Evolutionary conservation across 2,329 filamentous ascomycete species (phyloP), one percentile per base, ranked within the genome.

Genomic region (Escovopsis sp.): DNA sequence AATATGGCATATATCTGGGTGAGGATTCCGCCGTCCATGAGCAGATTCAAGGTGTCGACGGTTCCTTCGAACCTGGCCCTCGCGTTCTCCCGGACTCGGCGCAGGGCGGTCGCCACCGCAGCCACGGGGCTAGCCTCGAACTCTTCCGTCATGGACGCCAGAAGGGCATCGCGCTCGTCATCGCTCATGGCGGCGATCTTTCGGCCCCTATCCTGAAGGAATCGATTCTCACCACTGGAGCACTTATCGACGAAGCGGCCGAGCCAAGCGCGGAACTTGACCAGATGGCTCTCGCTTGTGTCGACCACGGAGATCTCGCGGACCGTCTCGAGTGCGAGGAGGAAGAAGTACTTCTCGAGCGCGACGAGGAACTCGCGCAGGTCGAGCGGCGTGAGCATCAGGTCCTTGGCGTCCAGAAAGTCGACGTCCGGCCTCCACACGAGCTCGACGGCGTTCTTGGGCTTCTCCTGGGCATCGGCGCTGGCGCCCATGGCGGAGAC

Each of bases 231-330:
- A 5, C 28, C 28, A 7, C 11, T 5, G 14, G 15, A 31, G 7
- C 50, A 7, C 46, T 60, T 7, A 44, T 61, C 6, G 40, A 49
- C 2, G 58, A 61, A 40, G 55, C 57, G 2, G 42, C 61, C 2
- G 46, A 47, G n/a, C 40, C 60, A 29, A 57, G 57, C 8, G 39
- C 38, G 13, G 43, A 50, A 26, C 48, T 62, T 15, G 55, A 55
- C 5, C 43, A 44, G 27, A 43, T 53, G 45, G 15, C 12, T 31
- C 28, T 31, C 28, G 2, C 56, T 48, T 31, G 28, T 31, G 14
- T 31, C 28, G 10, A 31, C n/a, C 11, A 7, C 7, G 2, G 28
- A n/a, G 17, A 31, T 31, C 17, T 17, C 28, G 1, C 13, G 33
- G 12, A 27, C 11, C 8, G 33, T 34, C 14, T 34, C 33, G 12